These are phyloP conservation scores for Chrysanthemum lavandulifolium DNA, from an alignment of 129 eudicot genomes.

Conservation along the genomic window DNA sequence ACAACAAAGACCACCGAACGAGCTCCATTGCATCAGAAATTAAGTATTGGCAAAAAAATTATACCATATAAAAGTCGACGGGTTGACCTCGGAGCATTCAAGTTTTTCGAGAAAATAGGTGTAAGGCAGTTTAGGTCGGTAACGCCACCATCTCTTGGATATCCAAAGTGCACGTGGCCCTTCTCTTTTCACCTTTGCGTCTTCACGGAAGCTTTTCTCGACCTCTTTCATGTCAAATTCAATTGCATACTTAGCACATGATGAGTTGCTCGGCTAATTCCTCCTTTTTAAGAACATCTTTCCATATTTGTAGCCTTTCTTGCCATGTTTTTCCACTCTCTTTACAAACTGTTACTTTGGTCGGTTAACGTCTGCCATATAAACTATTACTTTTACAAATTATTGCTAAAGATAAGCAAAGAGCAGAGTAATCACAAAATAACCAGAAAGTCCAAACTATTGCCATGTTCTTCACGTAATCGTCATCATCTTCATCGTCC, in stretches of 20 bases:
- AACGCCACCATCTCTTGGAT: constrained; percentile 98
- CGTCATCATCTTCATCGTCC: constrained; percentile 62
- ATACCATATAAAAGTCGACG: not conserved
- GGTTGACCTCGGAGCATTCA: constrained; percentile 73
- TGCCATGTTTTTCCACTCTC: constrained; percentile 71
- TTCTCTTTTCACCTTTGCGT: constrained; percentile 56
- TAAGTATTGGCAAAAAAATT: not conserved
- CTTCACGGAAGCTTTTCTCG: constrained; percentile 87
- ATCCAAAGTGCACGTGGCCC: constrained; percentile 91
- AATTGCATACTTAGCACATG: constrained; percentile 64
- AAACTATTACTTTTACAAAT: too few relatives aligned
- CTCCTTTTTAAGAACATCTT: constrained; percentile 69
- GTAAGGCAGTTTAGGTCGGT: constrained; percentile 97
- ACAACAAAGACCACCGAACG: constrained; percentile 83
- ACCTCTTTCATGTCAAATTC: constrained; percentile 98
- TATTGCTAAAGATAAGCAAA: not conserved
- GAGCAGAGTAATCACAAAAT: constrained; percentile 13
- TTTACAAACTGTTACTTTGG: constrained; percentile 1
- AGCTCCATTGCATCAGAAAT: constrained; percentile 18
- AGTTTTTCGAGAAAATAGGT: constrained; percentile 95
- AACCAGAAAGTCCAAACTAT: constrained; percentile 62
- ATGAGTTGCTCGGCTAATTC: constrained; percentile 62
- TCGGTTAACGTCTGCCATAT: too few relatives aligned
- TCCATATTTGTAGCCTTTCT: constrained; percentile 84
- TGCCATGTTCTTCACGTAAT: not conserved